Percentiles rank a stretch among this genome's conserved stretches.
Evolutionary conservation across 345 rosid species (phyloP).

Genomic region (Arabidopsis arenosa): DNA sequence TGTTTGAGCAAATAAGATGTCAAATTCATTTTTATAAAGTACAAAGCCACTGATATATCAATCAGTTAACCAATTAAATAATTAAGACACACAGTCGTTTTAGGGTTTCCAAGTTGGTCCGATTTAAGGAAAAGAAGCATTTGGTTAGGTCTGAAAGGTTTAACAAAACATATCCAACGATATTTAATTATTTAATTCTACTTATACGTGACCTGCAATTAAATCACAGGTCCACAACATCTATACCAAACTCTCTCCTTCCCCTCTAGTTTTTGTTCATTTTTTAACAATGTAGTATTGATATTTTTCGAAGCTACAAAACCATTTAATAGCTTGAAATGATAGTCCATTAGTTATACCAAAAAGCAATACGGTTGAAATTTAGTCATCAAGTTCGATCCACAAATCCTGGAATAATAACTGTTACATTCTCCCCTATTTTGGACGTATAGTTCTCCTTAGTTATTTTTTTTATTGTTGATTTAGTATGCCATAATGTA

Average conservation of each 20-base stretch:
- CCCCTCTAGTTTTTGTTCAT: constrained; percentile 22
- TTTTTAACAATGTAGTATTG: neutral
- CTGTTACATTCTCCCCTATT: constrained; percentile 6
- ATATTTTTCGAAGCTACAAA: constrained; percentile 8
- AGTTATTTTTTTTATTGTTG: neutral
- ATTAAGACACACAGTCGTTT: constrained; percentile 29
- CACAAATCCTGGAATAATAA: constrained; percentile 20
- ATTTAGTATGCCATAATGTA: neutral
- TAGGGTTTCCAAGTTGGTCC: constrained; percentile 40
- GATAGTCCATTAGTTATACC: constrained; percentile 13
- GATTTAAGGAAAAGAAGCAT: constrained; percentile 38
- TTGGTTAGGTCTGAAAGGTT: constrained; percentile 45
- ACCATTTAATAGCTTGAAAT: constrained; percentile 15
- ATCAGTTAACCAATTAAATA: constrained; percentile 23
- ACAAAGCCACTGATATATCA: constrained; percentile 17
- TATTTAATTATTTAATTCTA: constrained; percentile 16
- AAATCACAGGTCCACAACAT: constrained; percentile 44
- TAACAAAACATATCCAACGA: constrained; percentile 35
- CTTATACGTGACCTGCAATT: constrained; percentile 39
- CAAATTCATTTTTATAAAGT: constrained; percentile 2
- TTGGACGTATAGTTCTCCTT: neutral
- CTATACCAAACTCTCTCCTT: constrained; percentile 38
- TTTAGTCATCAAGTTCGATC: constrained; percentile 25
- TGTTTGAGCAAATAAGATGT: constrained; percentile 34
- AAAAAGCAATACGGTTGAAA: constrained; percentile 20